Evolutionary conservation across 768 basidiomycete genomes (phyloP).

Genomic region (Hortiboletus campestris): DNA sequence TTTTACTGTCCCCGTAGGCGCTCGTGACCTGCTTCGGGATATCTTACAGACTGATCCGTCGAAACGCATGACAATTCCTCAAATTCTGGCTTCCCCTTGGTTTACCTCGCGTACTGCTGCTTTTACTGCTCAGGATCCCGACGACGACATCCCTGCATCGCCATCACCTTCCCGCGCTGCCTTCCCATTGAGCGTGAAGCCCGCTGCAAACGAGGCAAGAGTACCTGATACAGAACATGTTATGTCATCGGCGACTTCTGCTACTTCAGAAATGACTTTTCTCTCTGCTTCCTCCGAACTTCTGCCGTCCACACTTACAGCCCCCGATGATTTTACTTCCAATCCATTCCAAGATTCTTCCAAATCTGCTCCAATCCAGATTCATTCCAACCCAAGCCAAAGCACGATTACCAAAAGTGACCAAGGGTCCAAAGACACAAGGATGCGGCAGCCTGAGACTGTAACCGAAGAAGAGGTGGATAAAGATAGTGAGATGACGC

Average conservation of each 20-base stretch:
- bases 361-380: conserved; percentile 23
- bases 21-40: conserved; percentile 76
- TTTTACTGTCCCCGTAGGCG: conserved; percentile 49
- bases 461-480: conserved; percentile 51
- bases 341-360: conserved; percentile 43
- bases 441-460: conserved; percentile 43
- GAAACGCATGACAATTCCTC: conserved; percentile 75
- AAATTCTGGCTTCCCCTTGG: conserved; percentile 86
- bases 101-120: conserved; percentile 47
- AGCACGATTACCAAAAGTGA: conserved; percentile 54
- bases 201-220: conserved; percentile 7
- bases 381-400: conserved; percentile 56
- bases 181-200: conserved; percentile 28
- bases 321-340: conserved; percentile 47
- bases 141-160: conserved; percentile 27
- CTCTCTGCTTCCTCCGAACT: conserved; percentile 54
- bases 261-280: conserved; percentile 44
- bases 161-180: conserved; percentile 32
- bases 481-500: conserved; percentile 4
- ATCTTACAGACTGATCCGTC: conserved; percentile 77
- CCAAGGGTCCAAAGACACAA: conserved; percentile 28
- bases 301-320: conserved; percentile 51
- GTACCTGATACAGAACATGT: conserved; percentile 31
- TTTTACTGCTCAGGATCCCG: conserved; percentile 4
- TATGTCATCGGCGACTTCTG: conserved; percentile 46